Conservation (phyloP, 495 filamentous ascomycete genomes). For the Pseudomonodictys pantanalensis region DNA sequence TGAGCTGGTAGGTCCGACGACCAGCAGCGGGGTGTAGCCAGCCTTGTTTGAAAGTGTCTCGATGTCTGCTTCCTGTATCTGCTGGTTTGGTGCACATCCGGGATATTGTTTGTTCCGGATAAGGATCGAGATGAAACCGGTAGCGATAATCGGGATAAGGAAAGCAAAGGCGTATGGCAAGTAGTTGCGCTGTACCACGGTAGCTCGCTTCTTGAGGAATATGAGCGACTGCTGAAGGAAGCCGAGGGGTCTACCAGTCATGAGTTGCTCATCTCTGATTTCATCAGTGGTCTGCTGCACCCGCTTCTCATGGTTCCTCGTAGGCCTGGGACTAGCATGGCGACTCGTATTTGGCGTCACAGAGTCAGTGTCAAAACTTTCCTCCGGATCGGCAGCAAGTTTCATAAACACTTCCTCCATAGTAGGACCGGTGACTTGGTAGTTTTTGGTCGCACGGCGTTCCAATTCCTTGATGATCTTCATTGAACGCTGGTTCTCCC, state of each 20-base stretch:
- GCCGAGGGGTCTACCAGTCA: conserved; percentile 56
- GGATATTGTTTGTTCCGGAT: conserved; percentile 53
- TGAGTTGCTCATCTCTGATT: not conserved
- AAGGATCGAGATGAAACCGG: conserved; percentile 68
- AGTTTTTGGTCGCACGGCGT: conserved; percentile 58
- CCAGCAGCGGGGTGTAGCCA: conserved; percentile 18
- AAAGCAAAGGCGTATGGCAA: conserved; percentile 69
- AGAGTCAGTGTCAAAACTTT: not conserved
- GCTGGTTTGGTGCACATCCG: conserved; percentile 55
- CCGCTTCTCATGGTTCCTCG: conserved; percentile 6
- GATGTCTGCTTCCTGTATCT: conserved; percentile 35
- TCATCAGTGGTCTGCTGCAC: not conserved
- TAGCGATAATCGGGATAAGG: conserved; percentile 69
- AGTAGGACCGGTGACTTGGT: conserved; percentile 76
- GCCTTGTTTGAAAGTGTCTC: conserved; percentile 23
- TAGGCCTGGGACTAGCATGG: not conserved
- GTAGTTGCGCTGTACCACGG: conserved; percentile 69
- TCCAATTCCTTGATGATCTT: conserved; percentile 66
- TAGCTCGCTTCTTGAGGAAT: conserved; percentile 74
- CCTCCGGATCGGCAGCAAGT: conserved; percentile 61
- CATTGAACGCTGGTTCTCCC: conserved; percentile 58
- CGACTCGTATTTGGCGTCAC: not conserved
- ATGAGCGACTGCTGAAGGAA: conserved; percentile 63
- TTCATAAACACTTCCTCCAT: conserved; percentile 87
- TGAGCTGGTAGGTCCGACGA: conserved; percentile 13